Percentiles rank a stretch among this genome's conserved stretches.
These are phyloP conservation scores for Crithidia sp. DNA, from an alignment of 208 protist genomes.

Conservation along the genomic window DNA sequence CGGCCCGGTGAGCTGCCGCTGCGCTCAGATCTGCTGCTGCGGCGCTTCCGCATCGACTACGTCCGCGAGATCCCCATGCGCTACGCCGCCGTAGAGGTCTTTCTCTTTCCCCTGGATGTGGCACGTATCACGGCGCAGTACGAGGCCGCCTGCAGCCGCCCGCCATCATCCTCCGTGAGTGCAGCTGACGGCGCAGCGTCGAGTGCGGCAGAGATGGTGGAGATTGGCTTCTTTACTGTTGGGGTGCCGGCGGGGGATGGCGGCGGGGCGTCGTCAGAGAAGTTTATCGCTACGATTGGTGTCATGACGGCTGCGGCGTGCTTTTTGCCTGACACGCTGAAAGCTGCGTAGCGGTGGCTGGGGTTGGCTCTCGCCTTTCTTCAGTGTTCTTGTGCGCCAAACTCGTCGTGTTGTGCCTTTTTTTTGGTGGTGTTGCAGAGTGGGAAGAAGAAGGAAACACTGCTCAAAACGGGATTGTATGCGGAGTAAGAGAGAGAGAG, in stretches of 20 bases:
- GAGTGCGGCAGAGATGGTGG: slow-evolving; percentile 16
- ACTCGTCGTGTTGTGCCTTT: too few relatives aligned
- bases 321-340: slow-evolving; percentile 10
- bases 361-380: too few relatives aligned
- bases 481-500: too few relatives aligned
- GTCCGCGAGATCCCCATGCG: slow-evolving; percentile 62
- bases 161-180: neutral
- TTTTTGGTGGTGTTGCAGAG: too few relatives aligned
- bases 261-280: neutral
- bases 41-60: slow-evolving; percentile 72
- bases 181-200: neutral
- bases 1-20: slow-evolving; percentile 33
- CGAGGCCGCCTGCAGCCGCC: neutral
- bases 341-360: too few relatives aligned
- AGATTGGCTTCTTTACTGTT: slow-evolving; percentile 52
- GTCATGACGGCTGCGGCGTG: slow-evolving; percentile 29
- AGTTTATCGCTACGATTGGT: slow-evolving; percentile 51
- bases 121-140: slow-evolving; percentile 15
- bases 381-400: too few relatives aligned
- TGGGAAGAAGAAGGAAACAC: too few relatives aligned
- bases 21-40: slow-evolving; percentile 52
- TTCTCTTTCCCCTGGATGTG: slow-evolving; percentile 28
- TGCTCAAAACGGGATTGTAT: too few relatives aligned
- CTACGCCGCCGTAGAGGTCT: slow-evolving; percentile 37
- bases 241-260: slow-evolving; percentile 25